phyloP scores from a whole-genome alignment of 805 yeast species.

The Tetrapisispora fleetii region DNA sequence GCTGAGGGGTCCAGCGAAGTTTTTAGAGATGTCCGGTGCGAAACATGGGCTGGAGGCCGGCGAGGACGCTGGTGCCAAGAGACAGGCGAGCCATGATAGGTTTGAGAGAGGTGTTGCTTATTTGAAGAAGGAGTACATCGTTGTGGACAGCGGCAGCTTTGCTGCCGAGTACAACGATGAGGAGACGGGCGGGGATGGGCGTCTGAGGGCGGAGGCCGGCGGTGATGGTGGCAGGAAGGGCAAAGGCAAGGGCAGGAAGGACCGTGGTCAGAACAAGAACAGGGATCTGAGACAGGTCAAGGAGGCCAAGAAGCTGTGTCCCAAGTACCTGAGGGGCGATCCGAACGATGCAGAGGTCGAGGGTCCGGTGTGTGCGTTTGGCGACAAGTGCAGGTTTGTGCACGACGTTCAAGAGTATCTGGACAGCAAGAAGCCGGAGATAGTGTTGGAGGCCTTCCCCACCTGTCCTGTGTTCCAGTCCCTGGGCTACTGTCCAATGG shows the following conservation, averaged over 20 bases:
- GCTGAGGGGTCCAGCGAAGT: no score
- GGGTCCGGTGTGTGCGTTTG: conserved; percentile 44
- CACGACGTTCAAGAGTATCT: conserved; percentile 69
- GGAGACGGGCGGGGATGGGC: conserved; percentile 36
- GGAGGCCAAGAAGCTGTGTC: conserved; percentile 58
- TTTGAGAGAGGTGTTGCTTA: conserved; percentile 58
- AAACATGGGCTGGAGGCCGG: conserved; percentile 16
- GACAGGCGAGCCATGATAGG: conserved; percentile 2
- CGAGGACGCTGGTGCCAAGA: conserved; percentile 6
- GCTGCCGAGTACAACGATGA: conserved; percentile 29
- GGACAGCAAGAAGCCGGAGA: conserved; percentile 55
- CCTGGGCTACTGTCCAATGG: conserved; percentile 86
- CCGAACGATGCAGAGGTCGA: conserved; percentile 31
- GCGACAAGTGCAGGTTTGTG: conserved; percentile 64
- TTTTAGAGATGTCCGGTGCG: conserved; percentile 6
- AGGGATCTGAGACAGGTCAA: conserved; percentile 63
- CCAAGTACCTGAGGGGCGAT: conserved; percentile 40
- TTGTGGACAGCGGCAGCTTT: conserved; percentile 23
- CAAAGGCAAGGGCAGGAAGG: conserved; percentile 34
- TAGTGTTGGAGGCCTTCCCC: conserved; percentile 39
- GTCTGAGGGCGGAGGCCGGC: conserved; percentile 33
- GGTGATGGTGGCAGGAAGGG: conserved; percentile 9
- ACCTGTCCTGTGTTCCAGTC: conserved; percentile 74
- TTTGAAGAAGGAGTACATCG: conserved; percentile 60
- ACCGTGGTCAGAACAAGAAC: conserved; percentile 75